Base-by-base conservation (phyloP, 176 grass and related monocot species). In the Aegilops sharonensis region DNA sequence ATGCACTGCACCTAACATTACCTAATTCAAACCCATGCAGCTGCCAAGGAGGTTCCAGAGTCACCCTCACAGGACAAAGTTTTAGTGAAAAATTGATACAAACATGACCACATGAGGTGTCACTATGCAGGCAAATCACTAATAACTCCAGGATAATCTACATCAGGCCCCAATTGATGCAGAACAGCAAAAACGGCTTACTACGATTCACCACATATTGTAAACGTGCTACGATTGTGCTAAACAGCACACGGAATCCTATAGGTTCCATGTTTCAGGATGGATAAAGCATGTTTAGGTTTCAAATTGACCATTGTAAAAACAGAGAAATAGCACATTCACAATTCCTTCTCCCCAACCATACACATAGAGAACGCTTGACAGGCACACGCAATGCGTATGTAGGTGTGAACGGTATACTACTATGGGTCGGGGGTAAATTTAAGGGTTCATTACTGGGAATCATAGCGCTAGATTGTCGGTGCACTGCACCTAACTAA, bases 351-450 rank as follows among this genome's bases (percentile, higher is more conserved):
- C 25, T 47, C 85, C 76, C 60, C 71, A 68, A 80, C 29, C 60
- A 68, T 21, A 79, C 81, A 80, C 45, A 27, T n/a, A 83, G 64
- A 80, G 8, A 85, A 42, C 72, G 27, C 71, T 12, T n/a, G 81
- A 84, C 47, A 80, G 68, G 84, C 69, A 70, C 63, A 80, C 77
- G 30, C 69, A 62, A 71, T 62, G 64, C 63, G 50, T 59, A 67
- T 18, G 23, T 56, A 80, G 34, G 47, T 39, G 42, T 43, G 64
- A 75, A 15, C 4, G 13, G 4, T 50, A 50, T 50, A 15, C 5
- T 50, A 50, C 47, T 15, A 50, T 50, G 47, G 13, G 47, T 50
- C 45, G 14, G 47, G 11, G 12, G 4, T 48, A 48, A 48, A 14
- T 12, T n/a, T 24, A 39, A 57, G 47, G 18, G 57, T 75, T 81